Percentiles rank a stretch among this genome's conserved stretches.
phyloP scores from a whole-genome alignment of 306 rosid species.

The Citrullus colocynthis region DNA sequence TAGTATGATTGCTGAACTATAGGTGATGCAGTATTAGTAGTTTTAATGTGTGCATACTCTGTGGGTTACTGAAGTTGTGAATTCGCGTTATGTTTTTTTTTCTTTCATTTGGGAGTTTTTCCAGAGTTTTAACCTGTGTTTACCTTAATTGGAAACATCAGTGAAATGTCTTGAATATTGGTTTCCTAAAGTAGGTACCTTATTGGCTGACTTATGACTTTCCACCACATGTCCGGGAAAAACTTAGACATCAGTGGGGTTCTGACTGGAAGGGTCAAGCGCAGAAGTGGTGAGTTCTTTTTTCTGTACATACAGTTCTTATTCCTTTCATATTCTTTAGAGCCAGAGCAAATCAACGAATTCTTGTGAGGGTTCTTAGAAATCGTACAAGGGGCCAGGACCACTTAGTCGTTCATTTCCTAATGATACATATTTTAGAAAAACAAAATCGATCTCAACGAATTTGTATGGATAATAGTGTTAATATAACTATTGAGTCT shows the following conservation, averaged over 20 bases:
- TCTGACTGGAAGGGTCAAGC: slow-evolving; percentile 94
- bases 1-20: background rate
- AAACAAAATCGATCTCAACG: background rate
- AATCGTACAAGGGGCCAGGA: background rate
- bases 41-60: background rate
- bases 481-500: background rate
- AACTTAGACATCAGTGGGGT: slow-evolving; percentile 58
- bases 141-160: background rate
- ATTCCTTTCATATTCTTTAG: background rate
- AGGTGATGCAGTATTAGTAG: background rate
- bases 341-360: background rate
- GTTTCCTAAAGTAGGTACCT: slow-evolving; percentile 44
- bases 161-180: background rate
- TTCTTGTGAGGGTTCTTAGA: too few species aligned
- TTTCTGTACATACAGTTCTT: background rate
- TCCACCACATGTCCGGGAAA: slow-evolving; percentile 70
- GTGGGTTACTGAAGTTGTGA: background rate
- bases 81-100: background rate
- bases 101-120: background rate
- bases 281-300: slow-evolving; percentile 60
- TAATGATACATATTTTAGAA: background rate
- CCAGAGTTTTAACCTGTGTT: background rate
- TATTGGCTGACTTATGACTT: slow-evolving; percentile 86
- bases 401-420: background rate
- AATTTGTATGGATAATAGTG: background rate